Base-by-base conservation (phyloP, 345 rosid genomes). In the Corchorus olitorius region DNA sequence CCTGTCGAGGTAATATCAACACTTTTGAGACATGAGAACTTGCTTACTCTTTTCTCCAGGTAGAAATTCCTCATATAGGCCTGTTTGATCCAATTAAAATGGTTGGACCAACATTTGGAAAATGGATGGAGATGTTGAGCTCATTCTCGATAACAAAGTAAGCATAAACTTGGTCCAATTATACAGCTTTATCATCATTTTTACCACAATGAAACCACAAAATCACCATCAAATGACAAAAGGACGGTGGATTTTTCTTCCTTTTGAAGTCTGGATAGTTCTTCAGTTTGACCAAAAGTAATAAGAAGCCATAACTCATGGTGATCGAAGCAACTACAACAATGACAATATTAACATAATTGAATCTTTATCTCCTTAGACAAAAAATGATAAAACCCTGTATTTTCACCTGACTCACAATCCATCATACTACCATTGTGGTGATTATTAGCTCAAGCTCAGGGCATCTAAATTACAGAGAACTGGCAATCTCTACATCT, bases 391-490 rank as follows among this genome's bases (percentile, higher is more conserved):
- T 13, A 50, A 50, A 13, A 50, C 16, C 54, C 17, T 50, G 16
- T 13, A 50, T 50, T 50, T 3, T 16, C 16, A 50, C 52, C 52
- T 48, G 11, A 48, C 54, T 50, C 16, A 12, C 16, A 13, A 50
- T 50, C 54, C 54, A 13, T 49, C 13, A 13, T 49, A 49, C 15
- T 49, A 13, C 17, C 54, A 50, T 50, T 13, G 17, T 50, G 17
- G 17, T 50, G 6, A 50, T 14, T 12, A 50, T 50, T 3, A 50
- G 16, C 16, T 13, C 4, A 12, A 14, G 89, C 80, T 68, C 92
- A 86, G 76, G 70, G 81, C 39, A 73, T 78, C 73, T 62, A 86
- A 66, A 75, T 65, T 4, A 14, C 54, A 50, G 17, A 50, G 54
- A 50, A 50, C 54, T 2, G 54, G 54, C 17, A 50, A 50, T 50